Evolutionary conservation across 768 basidiomycete species (phyloP).

Genomic region (Naganishia onofrii): DNA sequence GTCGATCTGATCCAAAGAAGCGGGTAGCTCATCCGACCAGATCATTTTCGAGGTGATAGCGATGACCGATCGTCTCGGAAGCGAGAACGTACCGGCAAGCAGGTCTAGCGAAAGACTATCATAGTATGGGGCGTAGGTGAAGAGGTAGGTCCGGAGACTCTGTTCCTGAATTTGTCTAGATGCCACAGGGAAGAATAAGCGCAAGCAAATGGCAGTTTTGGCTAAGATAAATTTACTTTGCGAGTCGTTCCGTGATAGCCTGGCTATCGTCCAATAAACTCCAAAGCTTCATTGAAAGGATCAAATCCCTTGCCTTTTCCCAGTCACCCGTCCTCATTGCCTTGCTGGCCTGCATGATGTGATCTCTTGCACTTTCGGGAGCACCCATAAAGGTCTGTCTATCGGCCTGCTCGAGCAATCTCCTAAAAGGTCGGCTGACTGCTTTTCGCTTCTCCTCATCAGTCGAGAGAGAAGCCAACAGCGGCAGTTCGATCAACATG

Average conservation of each 20-base stretch:
- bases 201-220: constrained; percentile 42
- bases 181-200: constrained; percentile 19
- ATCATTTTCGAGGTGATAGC: constrained; percentile 98
- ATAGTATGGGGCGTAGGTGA: constrained; percentile 95
- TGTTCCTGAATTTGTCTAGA: constrained; percentile 96
- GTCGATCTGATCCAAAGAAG: constrained; percentile 86
- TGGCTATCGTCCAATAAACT: constrained; percentile 85
- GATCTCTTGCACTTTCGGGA: constrained; percentile 96
- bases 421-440: constrained; percentile 94
- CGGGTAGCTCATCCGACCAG: constrained; percentile 87
- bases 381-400: constrained; percentile 96
- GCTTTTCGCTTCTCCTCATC: constrained; percentile 90
- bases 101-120: constrained; percentile 81
- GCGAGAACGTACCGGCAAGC: constrained; percentile 80
- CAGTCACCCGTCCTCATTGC: constrained; percentile 94
- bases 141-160: constrained; percentile 91
- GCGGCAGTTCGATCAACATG: constrained; percentile 96
- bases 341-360: constrained; percentile 98
- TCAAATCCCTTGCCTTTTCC: constrained; percentile 89
- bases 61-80: constrained; percentile 75
- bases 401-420: constrained; percentile 92
- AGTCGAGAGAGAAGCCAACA: constrained; percentile 88
- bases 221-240: constrained; percentile 60
- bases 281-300: constrained; percentile 98
- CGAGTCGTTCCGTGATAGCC: constrained; percentile 89